These are phyloP conservation scores for Geotrichum klebahnii DNA, from an alignment of 1,139 yeast genomes.

Conservation along the genomic window DNA sequence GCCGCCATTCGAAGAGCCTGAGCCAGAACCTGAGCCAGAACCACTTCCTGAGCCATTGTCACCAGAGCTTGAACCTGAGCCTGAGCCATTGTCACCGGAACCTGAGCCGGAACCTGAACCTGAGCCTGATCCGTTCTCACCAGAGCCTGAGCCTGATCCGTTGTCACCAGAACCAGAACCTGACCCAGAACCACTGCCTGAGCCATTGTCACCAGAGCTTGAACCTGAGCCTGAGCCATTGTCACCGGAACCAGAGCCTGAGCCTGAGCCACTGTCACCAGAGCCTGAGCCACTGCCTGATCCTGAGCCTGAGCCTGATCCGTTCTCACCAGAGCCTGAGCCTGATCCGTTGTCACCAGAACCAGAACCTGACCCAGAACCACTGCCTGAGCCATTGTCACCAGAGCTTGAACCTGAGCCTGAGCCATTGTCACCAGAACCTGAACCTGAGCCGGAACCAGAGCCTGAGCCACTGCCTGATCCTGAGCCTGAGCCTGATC, in stretches of 20 bases:
- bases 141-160: too few species aligned
- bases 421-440: not conserved
- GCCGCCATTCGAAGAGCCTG: not conserved
- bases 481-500: not conserved
- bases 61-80: too few species aligned
- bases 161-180: too few species aligned
- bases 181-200: too few species aligned
- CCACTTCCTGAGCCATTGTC: too few species aligned
- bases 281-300: constrained; percentile 1
- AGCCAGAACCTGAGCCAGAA: not conserved
- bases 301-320: not conserved
- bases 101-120: too few species aligned
- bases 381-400: not conserved
- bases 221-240: constrained; percentile 1
- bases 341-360: not conserved
- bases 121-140: too few species aligned
- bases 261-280: not conserved
- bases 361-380: not conserved
- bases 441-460: not conserved
- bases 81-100: too few species aligned
- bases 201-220: not conserved
- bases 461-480: not conserved
- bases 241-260: not conserved
- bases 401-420: not conserved
- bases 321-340: not conserved